These are phyloP conservation scores for Pleurozium schreberi DNA, from an alignment of 225 moss, liverwort and hornwort species.

Conservation along the genomic window DNA sequence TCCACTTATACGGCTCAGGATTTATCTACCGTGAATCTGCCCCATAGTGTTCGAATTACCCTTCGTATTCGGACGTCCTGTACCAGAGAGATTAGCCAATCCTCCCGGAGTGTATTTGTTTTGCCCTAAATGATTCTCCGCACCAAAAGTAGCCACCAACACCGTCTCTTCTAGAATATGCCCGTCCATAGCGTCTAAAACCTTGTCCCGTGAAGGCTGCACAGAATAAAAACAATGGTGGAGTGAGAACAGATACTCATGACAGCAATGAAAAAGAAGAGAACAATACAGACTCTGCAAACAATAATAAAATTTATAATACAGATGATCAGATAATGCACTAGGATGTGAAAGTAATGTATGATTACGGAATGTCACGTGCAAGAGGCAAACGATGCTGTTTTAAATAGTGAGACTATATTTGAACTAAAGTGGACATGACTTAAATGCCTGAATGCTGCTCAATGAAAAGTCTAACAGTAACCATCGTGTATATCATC, in stretches of 20 bases:
- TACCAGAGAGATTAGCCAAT: conserved; percentile 10
- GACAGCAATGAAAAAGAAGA: neutral
- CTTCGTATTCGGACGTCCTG: neutral
- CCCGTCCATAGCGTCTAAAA: conserved; percentile 50
- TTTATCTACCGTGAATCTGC: conserved; percentile 29
- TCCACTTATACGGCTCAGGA: neutral
- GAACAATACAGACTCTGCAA: too few relatives aligned
- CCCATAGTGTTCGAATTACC: neutral
- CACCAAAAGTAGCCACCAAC: conserved; percentile 20
- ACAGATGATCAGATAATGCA: too few relatives aligned
- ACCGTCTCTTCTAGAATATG: conserved; percentile 50
- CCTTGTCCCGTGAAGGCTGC: conserved; percentile 48
- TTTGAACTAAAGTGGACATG: neutral
- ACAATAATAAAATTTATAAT: too few relatives aligned
- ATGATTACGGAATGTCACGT: too few relatives aligned
- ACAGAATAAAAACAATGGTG: neutral
- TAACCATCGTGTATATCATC: neutral
- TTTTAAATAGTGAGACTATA: too few relatives aligned
- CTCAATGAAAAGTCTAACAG: neutral
- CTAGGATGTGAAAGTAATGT: neutral
- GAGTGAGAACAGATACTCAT: too few relatives aligned
- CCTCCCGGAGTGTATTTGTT: neutral
- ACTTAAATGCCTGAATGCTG: neutral
- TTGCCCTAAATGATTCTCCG: conserved; percentile 1
- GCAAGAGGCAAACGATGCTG: neutral